Evolutionary conservation across 805 yeast genomes (phyloP), one percentile per base, ranked within the genome.

Genomic region (Zygoascus bituminiphila): DNA sequence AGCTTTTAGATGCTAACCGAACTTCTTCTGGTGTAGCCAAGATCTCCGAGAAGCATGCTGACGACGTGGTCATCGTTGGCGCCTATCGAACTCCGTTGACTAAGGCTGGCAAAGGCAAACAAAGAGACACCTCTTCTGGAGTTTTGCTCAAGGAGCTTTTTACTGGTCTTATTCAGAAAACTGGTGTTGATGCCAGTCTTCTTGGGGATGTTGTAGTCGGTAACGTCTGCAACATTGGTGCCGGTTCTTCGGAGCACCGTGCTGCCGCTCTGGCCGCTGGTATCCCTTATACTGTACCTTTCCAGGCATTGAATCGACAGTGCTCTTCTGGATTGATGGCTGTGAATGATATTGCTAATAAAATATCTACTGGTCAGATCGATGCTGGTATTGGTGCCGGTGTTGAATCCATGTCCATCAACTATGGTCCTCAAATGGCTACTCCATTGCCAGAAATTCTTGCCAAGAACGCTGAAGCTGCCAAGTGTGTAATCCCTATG

Each of bases 311-410:
- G 54, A 91, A 91, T 73, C 81, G 98, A 69, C 97, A 89, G 66
- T 91, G 98, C 67, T 87, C 96, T 6, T 85, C 95, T 2, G 97
- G 97, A 23, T 73, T 91, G 60, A 85, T 88, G 77, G 94, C 96
- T 12, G 79, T 89, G 33, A 82, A 85, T 61, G 93, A 86, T 63
- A 78, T 91, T 58, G 96, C 96, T 56, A 86, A 84, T 71, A 87
- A 86, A 70, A 89, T 91, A 62, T 72, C 73, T 58, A 70, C 78
- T 51, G 97, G 97, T 38, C 96, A 89, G 74, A 88, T 91, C 59
- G 86, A 81, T 56, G 75, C 91, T 59, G 98, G 98, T 49, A 71
- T 91, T 47, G 98, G 93, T 20, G 82, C 82, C 42, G 98, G 98
- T 61, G 95, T 82, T 44, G 98, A 89, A 71, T 82, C 95, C 57